Evolutionary conservation across 2,329 filamentous ascomycete genomes (phyloP).

Genomic region (Westerdykella sp.): DNA sequence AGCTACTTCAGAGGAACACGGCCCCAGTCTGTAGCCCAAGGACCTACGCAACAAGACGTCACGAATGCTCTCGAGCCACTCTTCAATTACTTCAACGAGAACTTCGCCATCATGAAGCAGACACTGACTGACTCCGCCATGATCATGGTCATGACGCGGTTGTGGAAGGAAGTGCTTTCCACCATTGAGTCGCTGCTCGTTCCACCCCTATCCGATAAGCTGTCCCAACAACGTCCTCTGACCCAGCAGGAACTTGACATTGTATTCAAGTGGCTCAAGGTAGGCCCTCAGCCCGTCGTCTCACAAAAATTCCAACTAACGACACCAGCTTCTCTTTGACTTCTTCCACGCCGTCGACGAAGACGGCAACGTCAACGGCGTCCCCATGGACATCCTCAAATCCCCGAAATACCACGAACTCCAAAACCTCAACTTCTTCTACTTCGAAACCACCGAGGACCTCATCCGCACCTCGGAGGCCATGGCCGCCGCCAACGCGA

Average conservation of each 20-base stretch:
- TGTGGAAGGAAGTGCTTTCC: slow-evolving; percentile 96
- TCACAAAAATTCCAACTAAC: neutral
- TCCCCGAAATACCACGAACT: slow-evolving; percentile 98
- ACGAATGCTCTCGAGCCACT: slow-evolving; percentile 76
- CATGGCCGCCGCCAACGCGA: slow-evolving; percentile 83
- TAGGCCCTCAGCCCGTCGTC: slow-evolving; percentile 12
- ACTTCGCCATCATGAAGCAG: slow-evolving; percentile 98
- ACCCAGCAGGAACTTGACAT: slow-evolving; percentile 86
- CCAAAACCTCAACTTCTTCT: slow-evolving; percentile 96
- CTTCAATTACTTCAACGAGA: slow-evolving; percentile 94
- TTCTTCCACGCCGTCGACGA: slow-evolving; percentile 96
- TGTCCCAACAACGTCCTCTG: slow-evolving; percentile 75
- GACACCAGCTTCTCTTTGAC: slow-evolving; percentile 61
- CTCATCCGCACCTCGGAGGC: slow-evolving; percentile 92
- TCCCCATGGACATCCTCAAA: slow-evolving; percentile 85
- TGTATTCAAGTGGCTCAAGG: slow-evolving; percentile 86
- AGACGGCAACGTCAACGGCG: slow-evolving; percentile 76
- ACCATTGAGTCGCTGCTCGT: slow-evolving; percentile 87
- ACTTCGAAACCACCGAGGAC: slow-evolving; percentile 86
- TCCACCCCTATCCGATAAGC: slow-evolving; percentile 90
- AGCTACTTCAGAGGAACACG: slow-evolving; percentile 55
- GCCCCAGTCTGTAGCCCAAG: slow-evolving; percentile 45
- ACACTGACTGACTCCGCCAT: slow-evolving; percentile 93
- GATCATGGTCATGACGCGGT: slow-evolving; percentile 93
- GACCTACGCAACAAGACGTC: slow-evolving; percentile 65